Evolutionary conservation across 2,329 filamentous ascomycete genomes (phyloP), one percentile per base, ranked within the genome.

Genomic region (Nannizzia gypsea): DNA sequence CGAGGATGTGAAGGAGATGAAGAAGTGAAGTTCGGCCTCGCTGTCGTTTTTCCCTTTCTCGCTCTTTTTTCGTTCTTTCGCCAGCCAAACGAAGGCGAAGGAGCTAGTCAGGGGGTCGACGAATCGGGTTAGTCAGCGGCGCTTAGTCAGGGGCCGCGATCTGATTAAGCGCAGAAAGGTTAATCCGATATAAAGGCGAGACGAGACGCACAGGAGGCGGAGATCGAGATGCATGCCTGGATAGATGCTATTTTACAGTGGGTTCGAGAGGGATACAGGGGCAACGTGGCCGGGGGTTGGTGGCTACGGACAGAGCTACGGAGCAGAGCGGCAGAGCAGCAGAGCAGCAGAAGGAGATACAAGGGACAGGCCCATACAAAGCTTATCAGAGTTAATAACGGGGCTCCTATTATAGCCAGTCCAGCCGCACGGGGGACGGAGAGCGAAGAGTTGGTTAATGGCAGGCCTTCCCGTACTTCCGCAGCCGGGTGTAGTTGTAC

Each of bases 401-500:
- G 42, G 38, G 38, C n/a, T 17, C 38, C 38, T 22, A 17, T n/a
- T 46, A 24, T 46, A 46, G 42, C 42, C 20, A 11, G 6, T 46
- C 42, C 42, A 44, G 40, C 31, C 31, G 31, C 31, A 36, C 13
- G 13, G 38, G n/a, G 38, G 38, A 15, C 6, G 5, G 38, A 6
- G n/a, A 42, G n/a, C 13, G 6, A 42, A 17, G n/a, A 15, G n/a
- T 15, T 6, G 6, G 38, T 38, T 40, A 65, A 61, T 65, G 64
- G 36, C 64, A 65, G 15, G 61, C 62, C 50, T 62, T 64, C 48
- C 63, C 64, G 36, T 64, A 64, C 42, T 57, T 65, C 42, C 60
- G 62, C 57, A 65, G 56, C 24, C 63, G 59, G 13, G 59, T 58
- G 61, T 65, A 65, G 52, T 65, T 65, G 57, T 64, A 65, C 28